These are phyloP conservation scores for Przewalskia tangutica DNA, from an alignment of 257 asterid genomes.

Conservation along the genomic window DNA sequence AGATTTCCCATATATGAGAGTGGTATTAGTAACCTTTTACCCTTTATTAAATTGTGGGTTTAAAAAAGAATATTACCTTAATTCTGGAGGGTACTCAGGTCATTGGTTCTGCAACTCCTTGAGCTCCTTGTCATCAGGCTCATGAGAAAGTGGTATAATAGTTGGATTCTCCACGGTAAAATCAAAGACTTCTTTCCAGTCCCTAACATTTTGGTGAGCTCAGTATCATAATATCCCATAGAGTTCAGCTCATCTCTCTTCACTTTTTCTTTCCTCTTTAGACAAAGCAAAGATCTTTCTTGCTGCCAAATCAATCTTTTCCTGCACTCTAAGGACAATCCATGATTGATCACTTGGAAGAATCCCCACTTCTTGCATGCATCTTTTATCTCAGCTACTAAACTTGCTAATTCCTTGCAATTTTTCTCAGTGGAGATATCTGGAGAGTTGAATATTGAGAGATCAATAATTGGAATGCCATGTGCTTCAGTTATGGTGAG, in stretches of 20 bases:
- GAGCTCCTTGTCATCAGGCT: constrained; percentile 33
- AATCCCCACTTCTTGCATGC: constrained; percentile 67
- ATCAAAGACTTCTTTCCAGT: constrained; percentile 77
- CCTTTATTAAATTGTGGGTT: not conserved
- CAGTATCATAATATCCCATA: constrained; percentile 52
- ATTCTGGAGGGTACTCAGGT: constrained; percentile 44
- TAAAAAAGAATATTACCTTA: constrained; percentile 22
- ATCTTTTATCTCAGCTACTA: constrained; percentile 38
- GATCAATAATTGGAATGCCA: constrained; percentile 63
- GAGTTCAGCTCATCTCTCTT: constrained; percentile 36
- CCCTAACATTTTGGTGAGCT: constrained; percentile 61
- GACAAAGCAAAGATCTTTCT: constrained; percentile 42
- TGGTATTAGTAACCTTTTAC: not conserved
- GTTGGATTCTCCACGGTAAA: constrained; percentile 36
- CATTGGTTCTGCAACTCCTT: constrained; percentile 31
- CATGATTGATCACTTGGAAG: constrained; percentile 79
- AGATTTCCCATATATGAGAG: not conserved
- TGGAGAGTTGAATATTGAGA: constrained; percentile 26
- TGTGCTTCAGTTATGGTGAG: constrained; percentile 23
- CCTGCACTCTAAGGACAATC: constrained; percentile 42
- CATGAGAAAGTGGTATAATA: constrained; percentile 35
- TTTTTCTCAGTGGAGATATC: not conserved
- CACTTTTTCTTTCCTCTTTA: constrained; percentile 45
- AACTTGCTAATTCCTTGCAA: constrained; percentile 5
- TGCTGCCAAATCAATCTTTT: constrained; percentile 37